phyloP scores from a whole-genome alignment of 306 rosid species.

The Medicago lupulina region DNA sequence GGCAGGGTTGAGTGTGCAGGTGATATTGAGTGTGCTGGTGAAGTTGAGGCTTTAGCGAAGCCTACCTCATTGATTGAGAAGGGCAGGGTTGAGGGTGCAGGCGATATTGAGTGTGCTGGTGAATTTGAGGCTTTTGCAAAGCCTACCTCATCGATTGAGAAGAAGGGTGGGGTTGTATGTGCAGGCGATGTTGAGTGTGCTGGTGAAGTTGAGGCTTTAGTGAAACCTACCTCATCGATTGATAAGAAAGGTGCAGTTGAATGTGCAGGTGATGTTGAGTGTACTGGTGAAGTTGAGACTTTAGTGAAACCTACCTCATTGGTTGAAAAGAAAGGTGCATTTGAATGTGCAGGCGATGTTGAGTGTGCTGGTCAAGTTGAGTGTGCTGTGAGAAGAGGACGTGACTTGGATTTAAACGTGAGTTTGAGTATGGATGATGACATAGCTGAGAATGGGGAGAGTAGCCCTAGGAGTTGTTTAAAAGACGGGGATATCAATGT shows the following conservation, averaged over 20 bases:
- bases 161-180: slow-evolving; percentile 9
- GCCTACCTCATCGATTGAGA: slow-evolving; percentile 24
- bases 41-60: neutral
- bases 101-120: neutral
- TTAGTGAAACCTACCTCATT: neutral
- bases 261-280: neutral
- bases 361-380: slow-evolving; percentile 9
- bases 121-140: slow-evolving; percentile 7
- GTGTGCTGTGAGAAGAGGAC: slow-evolving; percentile 36
- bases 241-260: neutral
- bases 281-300: neutral
- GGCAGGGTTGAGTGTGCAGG: neutral
- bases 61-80: slow-evolving; percentile 35
- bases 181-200: neutral
- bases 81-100: neutral
- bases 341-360: neutral
- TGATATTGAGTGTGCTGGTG: neutral
- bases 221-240: neutral
- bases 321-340: neutral
- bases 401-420: slow-evolving; percentile 43
- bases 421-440: slow-evolving; percentile 46
- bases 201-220: neutral
- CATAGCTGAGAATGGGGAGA: slow-evolving; percentile 47
- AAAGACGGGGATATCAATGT: neutral
- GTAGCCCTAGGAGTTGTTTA: slow-evolving; percentile 38